Evolutionary conservation across 139 green algal species (phyloP), one percentile per base, ranked within the genome.

Genomic region (Volvox africanus): DNA sequence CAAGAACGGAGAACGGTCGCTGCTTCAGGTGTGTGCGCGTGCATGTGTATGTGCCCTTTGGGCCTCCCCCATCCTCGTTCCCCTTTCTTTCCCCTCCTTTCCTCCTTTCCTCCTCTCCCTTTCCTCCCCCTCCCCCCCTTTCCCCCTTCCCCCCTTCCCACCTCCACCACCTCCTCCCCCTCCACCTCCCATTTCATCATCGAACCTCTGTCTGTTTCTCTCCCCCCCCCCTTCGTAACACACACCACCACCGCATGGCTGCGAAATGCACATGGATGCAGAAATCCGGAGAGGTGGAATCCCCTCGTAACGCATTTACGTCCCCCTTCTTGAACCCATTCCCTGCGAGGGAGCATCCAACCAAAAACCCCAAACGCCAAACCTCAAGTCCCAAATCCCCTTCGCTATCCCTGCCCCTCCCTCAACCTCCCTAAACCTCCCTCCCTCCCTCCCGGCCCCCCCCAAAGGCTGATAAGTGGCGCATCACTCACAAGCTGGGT

Each of bases 401-500:
- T 62, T 0, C 32, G 9, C 65, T 73, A 12, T 12, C 61, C 82
- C 82, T 35, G 17, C n/a, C n/a, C 82, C 6, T 65, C 62, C 62
- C 26, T 1, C 32, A n/a, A n/a, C 30, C 61, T 35, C 32, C 84
- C 37, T 71, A 22, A 30, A 19, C 65, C 28, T 22, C 37, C 84
- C 71, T 55, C 86, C 32, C 26, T 44, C 1, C 44, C 55, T 55
- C 61, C 82, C 82, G 20, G 17, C 9, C n/a, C 82, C 6, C 33
- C 62, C 62, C 28, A 26, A 76, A 92, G 81, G 88, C 90, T 1
- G 94, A 95, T 90, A 95, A 95, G 82, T 95, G 94, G 87, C 93
- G 94, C 88, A 94, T 97, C 16, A 95, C 92, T 5, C 86, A 95
- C 71, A 94, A 96, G 92, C 93, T 96, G 78, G 95, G 95, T 22